Evolutionary conservation across 768 basidiomycete genomes (phyloP).

Genomic region (Termitomyces sp.): DNA sequence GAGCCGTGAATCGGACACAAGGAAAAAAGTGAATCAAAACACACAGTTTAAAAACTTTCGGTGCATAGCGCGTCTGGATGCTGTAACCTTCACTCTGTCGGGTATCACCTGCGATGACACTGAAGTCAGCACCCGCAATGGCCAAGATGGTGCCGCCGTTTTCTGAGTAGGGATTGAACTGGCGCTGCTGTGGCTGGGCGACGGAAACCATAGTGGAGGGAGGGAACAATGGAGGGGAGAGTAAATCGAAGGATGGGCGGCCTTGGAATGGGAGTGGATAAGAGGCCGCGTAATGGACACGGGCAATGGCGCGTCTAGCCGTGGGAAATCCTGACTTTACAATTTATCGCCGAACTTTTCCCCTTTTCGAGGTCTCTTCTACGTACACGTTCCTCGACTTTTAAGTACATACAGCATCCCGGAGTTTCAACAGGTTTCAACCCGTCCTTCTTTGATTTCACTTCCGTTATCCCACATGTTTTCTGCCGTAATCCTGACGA

Average conservation of each 20-base stretch:
- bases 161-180: constrained; percentile 87
- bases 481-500: constrained; percentile 1
- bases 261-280: constrained; percentile 27
- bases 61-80: constrained; percentile 96
- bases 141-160: constrained; percentile 97
- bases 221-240: constrained; percentile 16
- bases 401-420: not conserved
- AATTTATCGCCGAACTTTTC: constrained; percentile 38
- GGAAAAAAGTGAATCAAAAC: constrained; percentile 26
- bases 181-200: constrained; percentile 48
- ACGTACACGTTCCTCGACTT: constrained; percentile 13
- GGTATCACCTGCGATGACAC: constrained; percentile 95
- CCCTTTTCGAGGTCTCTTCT: constrained; percentile 23
- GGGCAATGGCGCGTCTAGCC: constrained; percentile 36
- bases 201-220: constrained; percentile 35
- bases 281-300: constrained; percentile 45
- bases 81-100: constrained; percentile 95
- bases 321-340: constrained; percentile 33
- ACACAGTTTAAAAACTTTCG: constrained; percentile 92
- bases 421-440: constrained; percentile 11
- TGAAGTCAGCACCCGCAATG: constrained; percentile 91
- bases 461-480: constrained; percentile 11
- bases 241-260: constrained; percentile 23
- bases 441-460: constrained; percentile 11
- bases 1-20: not conserved